These are phyloP conservation scores for Irpex sp. DNA, from an alignment of 1,284 basidiomycete species.

Conservation along the genomic window DNA sequence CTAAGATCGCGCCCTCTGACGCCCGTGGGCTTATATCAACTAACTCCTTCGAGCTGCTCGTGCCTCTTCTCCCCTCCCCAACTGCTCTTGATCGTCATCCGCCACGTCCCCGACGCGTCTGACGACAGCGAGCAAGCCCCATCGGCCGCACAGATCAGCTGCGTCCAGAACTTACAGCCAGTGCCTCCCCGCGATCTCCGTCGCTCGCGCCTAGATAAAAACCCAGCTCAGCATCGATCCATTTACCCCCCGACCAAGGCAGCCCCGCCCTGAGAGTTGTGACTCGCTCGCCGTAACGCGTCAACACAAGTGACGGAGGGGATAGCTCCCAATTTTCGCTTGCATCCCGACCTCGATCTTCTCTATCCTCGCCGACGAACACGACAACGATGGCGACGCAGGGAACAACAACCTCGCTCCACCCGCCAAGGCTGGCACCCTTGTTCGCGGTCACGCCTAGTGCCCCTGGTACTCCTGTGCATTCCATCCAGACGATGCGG, in stretches of 20 bases:
- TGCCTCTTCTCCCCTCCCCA: slow-evolving; percentile 7
- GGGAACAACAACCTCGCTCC: slow-evolving; percentile 43
- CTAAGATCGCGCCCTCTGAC: slow-evolving; percentile 5
- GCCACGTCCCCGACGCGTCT: neutral
- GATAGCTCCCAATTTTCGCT: neutral
- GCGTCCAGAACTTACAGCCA: neutral
- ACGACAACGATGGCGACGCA: slow-evolving; percentile 16
- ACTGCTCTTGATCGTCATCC: neutral
- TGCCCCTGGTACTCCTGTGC: slow-evolving; percentile 76
- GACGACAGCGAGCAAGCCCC: neutral
- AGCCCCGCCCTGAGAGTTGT: neutral
- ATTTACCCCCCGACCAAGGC: neutral
- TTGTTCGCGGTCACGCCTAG: slow-evolving; percentile 72
- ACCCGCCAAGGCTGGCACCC: slow-evolving; percentile 69
- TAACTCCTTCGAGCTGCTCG: slow-evolving; percentile 14
- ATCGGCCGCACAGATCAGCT: neutral
- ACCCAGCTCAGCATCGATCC: slow-evolving; percentile 2
- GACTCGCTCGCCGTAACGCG: neutral
- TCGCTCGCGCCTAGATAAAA: slow-evolving; percentile 7
- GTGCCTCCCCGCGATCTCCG: slow-evolving; percentile 4
- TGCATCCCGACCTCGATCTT: neutral
- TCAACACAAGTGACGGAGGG: neutral
- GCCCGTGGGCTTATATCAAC: slow-evolving; percentile 10
- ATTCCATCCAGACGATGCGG: slow-evolving; percentile 88
- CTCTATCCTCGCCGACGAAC: neutral